Conservation (phyloP, 148 eudicot genomes). For the Heliamphora exappendiculata region DNA sequence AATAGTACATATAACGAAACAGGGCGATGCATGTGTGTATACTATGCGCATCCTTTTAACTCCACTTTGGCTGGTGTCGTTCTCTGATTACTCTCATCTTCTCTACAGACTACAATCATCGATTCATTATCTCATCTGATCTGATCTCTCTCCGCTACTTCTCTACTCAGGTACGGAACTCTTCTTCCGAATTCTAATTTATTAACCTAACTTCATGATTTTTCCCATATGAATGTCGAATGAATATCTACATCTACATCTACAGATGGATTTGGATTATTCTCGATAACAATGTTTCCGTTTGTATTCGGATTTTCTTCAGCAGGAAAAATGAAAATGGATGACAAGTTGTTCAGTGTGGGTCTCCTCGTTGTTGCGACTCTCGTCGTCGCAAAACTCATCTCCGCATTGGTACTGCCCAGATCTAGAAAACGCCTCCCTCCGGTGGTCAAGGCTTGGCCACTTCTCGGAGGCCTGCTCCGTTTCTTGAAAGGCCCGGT, state of each 20-base stretch:
- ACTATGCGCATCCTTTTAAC: too few relatives aligned
- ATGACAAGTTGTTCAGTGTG: conserved; percentile 41
- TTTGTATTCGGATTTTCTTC: background rate
- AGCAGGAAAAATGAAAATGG: conserved; percentile 15
- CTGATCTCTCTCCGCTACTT: background rate
- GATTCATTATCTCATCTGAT: background rate
- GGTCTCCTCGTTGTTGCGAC: conserved; percentile 65
- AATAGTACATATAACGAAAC: too few relatives aligned
- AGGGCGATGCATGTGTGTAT: too few relatives aligned
- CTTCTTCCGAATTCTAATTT: background rate
- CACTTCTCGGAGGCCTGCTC: conserved; percentile 64
- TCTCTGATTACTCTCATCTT: background rate
- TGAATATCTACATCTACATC: too few relatives aligned
- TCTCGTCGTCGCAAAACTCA: conserved; percentile 56
- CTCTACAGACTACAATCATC: too few relatives aligned
- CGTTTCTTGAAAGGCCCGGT: conserved; percentile 79
- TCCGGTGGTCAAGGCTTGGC: conserved; percentile 57
- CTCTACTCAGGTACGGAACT: background rate
- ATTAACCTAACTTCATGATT: background rate
- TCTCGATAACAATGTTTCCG: too few relatives aligned
- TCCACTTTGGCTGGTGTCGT: background rate
- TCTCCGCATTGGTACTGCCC: conserved; percentile 44
- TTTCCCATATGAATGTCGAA: too few relatives aligned
- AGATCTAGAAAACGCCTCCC: conserved; percentile 73
- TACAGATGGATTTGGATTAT: too few relatives aligned